These are phyloP conservation scores for Neurospora terricola DNA, from an alignment of 495 filamentous ascomycete species.

Conservation along the genomic window DNA sequence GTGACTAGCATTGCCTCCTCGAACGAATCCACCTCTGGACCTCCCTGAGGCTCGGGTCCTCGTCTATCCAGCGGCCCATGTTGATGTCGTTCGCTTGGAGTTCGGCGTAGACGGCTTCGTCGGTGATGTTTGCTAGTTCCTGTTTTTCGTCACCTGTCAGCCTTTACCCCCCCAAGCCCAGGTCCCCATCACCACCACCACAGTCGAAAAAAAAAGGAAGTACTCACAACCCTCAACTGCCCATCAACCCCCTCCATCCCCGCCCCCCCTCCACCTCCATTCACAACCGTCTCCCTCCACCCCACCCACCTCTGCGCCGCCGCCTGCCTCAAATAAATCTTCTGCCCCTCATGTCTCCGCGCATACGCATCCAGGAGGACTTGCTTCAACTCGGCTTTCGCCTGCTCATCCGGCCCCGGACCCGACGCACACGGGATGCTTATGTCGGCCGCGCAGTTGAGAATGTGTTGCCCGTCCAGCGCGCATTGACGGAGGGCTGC, in stretches of 20 bases:
- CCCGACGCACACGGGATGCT: conserved; percentile 48
- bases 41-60: conserved; percentile 51
- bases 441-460: conserved; percentile 53
- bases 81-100: conserved; percentile 53
- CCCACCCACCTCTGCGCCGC: conserved; percentile 76
- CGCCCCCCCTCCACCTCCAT: conserved; percentile 43
- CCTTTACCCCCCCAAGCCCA: too few relatives aligned
- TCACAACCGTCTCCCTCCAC: conserved; percentile 54
- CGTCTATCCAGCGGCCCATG: conserved; percentile 64
- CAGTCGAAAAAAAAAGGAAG: not conserved
- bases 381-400: conserved; percentile 68
- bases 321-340: conserved; percentile 69
- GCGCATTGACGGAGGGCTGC: conserved; percentile 64
- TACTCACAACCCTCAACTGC: conserved; percentile 50
- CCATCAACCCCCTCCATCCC: conserved; percentile 49
- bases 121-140: conserved; percentile 60
- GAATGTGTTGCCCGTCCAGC: conserved; percentile 62
- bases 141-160: conserved; percentile 16
- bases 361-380: conserved; percentile 69
- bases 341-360: conserved; percentile 75
- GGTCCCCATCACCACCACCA: not conserved
- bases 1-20: conserved; percentile 11
- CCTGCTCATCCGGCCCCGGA: conserved; percentile 51
- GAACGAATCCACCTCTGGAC: conserved; percentile 43
- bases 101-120: conserved; percentile 54